These are phyloP conservation scores for Malus domestica DNA, from an alignment of 306 rosid species.

Conservation along the genomic window ASM211411v1 NC_041793.1:16823501-16824000, in stretches of 20 bases:
- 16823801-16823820: no score
- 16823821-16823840: no score
- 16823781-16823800: no score
- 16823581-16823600: no score
- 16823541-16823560: no score
- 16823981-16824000: neutral
- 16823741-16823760: no score
- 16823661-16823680: constrained; percentile 98
- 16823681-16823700: constrained; percentile 35
- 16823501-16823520: no score
- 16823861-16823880: no score
- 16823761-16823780: no score
- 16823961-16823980: neutral
- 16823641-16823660: constrained; percentile 99
- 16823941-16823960: neutral
- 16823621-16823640: constrained; percentile 79
- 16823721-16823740: neutral
- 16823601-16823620: neutral
- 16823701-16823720: neutral
- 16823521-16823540: no score
- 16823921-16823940: neutral
- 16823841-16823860: no score
- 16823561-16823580: no score
- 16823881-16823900: neutral
- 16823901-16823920: neutral